Base-by-base conservation (phyloP, 2,329 filamentous ascomycete species). In the Colletotrichum cereale region DNA sequence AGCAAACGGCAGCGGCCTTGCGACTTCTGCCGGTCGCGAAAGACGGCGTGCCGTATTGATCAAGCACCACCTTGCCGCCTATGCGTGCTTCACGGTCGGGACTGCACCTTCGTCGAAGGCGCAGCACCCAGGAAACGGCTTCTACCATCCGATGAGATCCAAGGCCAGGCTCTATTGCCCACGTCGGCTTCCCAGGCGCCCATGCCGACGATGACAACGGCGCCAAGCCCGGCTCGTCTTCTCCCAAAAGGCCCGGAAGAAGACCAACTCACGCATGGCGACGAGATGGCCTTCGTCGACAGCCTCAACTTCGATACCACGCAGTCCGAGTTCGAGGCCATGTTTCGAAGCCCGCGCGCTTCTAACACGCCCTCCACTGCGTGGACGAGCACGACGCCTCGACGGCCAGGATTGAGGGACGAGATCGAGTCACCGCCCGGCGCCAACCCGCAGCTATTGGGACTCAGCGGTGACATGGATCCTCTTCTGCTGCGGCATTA, bases 11-110 rank as follows among this genome's bases (percentile, higher is more conserved):
- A 77, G 16, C 77, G 84, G 48, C 83, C 84, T 5, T 86, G 84
- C 75, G 83, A 85, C 73, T 84, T 84, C 74, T 85, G 83, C 72
- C 79, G 83, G 14, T 82, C 81, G 24, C 80, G 84, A 67, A 83
- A 85, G 73, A 82, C 83, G 1, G 83, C 83, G 12, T 85, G 83
- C 73, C 82, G 83, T 67, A 81, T 85, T 53, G 82, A 84, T 31
- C 75, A 72, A 11, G 73, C 77, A 18, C 83, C 83, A 21, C 83
- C 84, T 7, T 85, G 84, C 71, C 80, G 82, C 63, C 75, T 84
- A 11, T 85, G 84, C 67, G 76, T 80, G n/a, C 77, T 81, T 11
- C 82, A 84, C 71, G 79, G 79, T 71, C 81, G 80, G 44, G 78
- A 82, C 38, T 85, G 84, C 74, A 85, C 83, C 3, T 85, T 85